Evolutionary conservation across 257 asterid species (phyloP), one percentile per base, ranked within the genome.

Genomic region (Mitragyna speciosa): DNA sequence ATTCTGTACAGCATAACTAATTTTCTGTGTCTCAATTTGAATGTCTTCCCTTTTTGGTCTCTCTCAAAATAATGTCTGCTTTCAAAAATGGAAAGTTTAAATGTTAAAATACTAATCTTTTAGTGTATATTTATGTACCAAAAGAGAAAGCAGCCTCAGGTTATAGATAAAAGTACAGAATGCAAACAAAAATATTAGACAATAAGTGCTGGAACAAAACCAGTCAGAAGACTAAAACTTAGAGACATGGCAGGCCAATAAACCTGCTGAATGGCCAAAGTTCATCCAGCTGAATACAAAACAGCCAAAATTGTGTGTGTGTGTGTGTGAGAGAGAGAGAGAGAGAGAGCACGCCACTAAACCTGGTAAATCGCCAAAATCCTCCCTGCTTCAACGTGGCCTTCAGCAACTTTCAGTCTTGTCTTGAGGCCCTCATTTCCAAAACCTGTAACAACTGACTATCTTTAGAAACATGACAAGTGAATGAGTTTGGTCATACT

Each of bases 371-470:
- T 79, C 39, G 95, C 80, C 86, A 96, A 86, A 77, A 96, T 84
- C 78, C 99, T 87, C 82, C 98, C 98, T 48, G 98, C 97, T 90
- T 96, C 99, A 84, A 94, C 76, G 79, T 94, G 99, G 75, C 95
- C 92, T 87, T 94, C 98, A 16, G 97, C 92, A 79, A 87, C 92
- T 94, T 86, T 88, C 73, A 92, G 75, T 80, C 94, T 90, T 74
- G 86, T 80, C 81, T 86, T 91, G 82, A 90, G 88, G 76, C 78
- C 87, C 80, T 83, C 96, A 81, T 83, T 87, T 79, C 83, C 91
- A 75, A 75, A 80, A 77, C 88, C 96, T 93, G 91, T 69, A 70
- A 85, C 49, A 80, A 64, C 48, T 68, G 76, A 78, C 51, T 59
- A 45, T 67, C 41, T 49, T 51, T 28, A 64, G 66, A 43, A 76